Evolutionary conservation across 1,284 basidiomycete genomes (phyloP), one percentile per base, ranked within the genome.

Genomic region (Cryptococcus neoformans): DNA sequence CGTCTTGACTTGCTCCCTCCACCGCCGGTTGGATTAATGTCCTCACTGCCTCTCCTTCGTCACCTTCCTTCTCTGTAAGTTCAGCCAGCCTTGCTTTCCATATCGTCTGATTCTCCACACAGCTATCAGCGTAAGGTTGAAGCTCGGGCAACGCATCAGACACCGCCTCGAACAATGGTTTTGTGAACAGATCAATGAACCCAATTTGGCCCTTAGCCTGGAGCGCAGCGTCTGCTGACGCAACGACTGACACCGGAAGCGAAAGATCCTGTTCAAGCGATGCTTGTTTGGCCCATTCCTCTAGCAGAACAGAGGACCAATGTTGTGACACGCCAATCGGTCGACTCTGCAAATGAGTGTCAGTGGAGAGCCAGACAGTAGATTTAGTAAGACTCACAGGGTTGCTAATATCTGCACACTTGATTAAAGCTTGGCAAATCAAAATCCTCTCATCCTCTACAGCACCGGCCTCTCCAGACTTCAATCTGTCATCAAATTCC

Each of bases 321-420:
- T 92, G 87, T 68, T 90, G 84, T 3, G 91, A 92, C 8, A 95
- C 88, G 21, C 84, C 81, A 62, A 92, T 90, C 1, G 93, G 93
- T n/a, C 93, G 90, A 61, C 88, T 87, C 91, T 94, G 68, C 16
- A 39, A n/a, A 41, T 34, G n/a, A 28, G 28, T 14, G 37, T 49
- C 44, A 56, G 48, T 42, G n/a, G 4, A 17, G 37, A 12, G 14
- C 36, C 21, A 48, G 39, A 44, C 47, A 44, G 54, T 51, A 48
- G 11, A 46, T 12, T 36, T 34, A 10, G 50, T 50, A 36, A 39
- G 9, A 83, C 88, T 62, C 74, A 95, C 91, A 10, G 93, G 92
- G 75, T 97, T 97, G 72, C 90, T 93, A 70, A 97, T 97, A 78
- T 97, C 93, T 10, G 92, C 92, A 69, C 92, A 95, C 77, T 97